Evolutionary conservation across 805 yeast genomes (phyloP).

Genomic region (Maudiozyma pseudohumilis): DNA sequence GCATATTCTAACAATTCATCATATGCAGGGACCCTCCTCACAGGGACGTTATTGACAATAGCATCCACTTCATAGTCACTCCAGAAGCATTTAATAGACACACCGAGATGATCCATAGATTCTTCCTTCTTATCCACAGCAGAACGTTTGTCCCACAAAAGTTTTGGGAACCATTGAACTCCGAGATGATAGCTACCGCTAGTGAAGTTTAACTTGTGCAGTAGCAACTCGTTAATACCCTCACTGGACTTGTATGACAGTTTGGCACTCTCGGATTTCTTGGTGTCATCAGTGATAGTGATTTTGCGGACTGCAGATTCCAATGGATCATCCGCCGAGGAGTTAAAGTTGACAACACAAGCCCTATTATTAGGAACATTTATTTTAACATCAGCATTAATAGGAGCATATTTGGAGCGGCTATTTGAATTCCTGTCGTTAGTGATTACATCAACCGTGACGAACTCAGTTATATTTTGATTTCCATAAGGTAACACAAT

Average conservation of each 20-base stretch:
- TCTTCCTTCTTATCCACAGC: constrained; percentile 26
- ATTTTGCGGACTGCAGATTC: constrained; percentile 58
- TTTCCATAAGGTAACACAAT: constrained; percentile 30
- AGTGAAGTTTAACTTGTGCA: constrained; percentile 59
- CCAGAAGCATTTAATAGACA: constrained; percentile 64
- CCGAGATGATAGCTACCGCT: constrained; percentile 46
- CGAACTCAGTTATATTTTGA: constrained; percentile 24
- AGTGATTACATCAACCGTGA: constrained; percentile 41
- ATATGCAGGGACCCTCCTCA: constrained; percentile 53
- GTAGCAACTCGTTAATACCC: constrained; percentile 55
- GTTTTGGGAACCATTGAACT: constrained; percentile 67
- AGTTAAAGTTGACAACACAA: constrained; percentile 53
- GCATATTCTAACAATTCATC: constrained; percentile 60
- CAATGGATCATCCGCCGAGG: constrained; percentile 26
- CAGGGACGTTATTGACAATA: constrained; percentile 30
- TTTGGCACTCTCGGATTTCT: background rate
- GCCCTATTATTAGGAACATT: constrained; percentile 51
- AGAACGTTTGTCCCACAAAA: constrained; percentile 19
- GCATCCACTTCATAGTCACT: constrained; percentile 52
- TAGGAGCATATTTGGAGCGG: constrained; percentile 51
- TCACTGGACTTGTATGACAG: constrained; percentile 38
- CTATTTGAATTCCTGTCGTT: constrained; percentile 37
- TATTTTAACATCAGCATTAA: constrained; percentile 52
- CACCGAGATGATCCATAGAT: constrained; percentile 36
- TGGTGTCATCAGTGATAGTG: constrained; percentile 26